A percentile compares a stretch with the other conserved stretches of the same genome.
These are phyloP conservation scores for Citrus cavaleriei DNA, from an alignment of 345 rosid species.

Conservation along the genomic window DNA sequence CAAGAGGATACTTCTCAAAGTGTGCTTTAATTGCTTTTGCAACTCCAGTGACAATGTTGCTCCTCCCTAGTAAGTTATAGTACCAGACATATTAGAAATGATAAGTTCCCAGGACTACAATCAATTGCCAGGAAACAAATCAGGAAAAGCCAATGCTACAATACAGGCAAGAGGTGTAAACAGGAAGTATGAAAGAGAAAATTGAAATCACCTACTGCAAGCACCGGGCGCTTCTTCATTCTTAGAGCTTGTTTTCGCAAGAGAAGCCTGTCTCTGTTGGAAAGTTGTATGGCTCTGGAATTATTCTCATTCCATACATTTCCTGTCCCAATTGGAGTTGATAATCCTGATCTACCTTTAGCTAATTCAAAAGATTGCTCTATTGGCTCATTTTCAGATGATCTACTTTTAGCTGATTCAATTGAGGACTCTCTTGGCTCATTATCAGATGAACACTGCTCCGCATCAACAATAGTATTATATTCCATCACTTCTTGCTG, in stretches of 20 bases:
- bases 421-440: conserved; percentile 4
- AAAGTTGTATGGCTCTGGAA: conserved; percentile 37
- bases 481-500: conserved; percentile 27
- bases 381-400: conserved; percentile 21
- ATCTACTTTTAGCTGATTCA: background rate
- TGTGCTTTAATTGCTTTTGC: conserved; percentile 70
- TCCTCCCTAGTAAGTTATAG: conserved; percentile 49
- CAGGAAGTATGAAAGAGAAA: background rate
- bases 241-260: conserved; percentile 84
- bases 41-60: conserved; percentile 73
- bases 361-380: conserved; percentile 24
- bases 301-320: conserved; percentile 23
- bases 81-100: background rate
- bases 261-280: conserved; percentile 85
- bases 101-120: conserved; percentile 6
- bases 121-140: background rate
- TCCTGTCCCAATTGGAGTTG: conserved; percentile 17
- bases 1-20: conserved; percentile 76
- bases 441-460: conserved; percentile 15
- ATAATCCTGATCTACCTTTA: conserved; percentile 20
- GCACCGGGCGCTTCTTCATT: conserved; percentile 78
- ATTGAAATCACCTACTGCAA: conserved; percentile 67
- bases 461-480: conserved; percentile 15
- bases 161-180: background rate
- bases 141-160: background rate